Evolutionary conservation across 176 grass and related monocot species (phyloP).

Genomic region (Poa annua): DNA sequence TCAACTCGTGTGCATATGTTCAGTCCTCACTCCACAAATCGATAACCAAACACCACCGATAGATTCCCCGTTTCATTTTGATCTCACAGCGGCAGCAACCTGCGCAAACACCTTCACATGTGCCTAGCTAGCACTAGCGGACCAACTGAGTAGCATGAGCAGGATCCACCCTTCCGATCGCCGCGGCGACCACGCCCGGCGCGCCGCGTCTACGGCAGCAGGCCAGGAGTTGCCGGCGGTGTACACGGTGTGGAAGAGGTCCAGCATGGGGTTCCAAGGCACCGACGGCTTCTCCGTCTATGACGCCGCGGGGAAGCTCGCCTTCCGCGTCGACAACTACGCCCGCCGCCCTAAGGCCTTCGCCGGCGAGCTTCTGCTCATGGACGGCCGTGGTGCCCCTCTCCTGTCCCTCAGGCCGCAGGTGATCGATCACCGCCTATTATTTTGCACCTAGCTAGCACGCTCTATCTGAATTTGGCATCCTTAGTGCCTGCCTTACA

Average conservation of each 20-base stretch:
- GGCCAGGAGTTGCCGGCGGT: conserved; percentile 25
- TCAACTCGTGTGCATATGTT: neutral
- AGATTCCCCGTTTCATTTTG: neutral
- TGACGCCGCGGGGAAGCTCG: conserved; percentile 60
- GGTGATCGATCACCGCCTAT: conserved; percentile 34
- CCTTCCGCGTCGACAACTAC: conserved; percentile 92
- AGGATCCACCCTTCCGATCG: conserved; percentile 56
- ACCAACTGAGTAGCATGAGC: conserved; percentile 35
- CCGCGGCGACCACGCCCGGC: neutral
- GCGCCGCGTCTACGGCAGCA: neutral
- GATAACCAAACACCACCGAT: neutral
- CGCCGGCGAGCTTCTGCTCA: conserved; percentile 77
- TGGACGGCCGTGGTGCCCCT: conserved; percentile 64
- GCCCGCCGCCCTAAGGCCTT: conserved; percentile 62
- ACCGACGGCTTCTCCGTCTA: conserved; percentile 93
- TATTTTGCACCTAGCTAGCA: neutral
- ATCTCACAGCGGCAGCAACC: neutral
- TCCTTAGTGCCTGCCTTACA: no score
- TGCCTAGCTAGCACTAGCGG: neutral
- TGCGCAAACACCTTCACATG: neutral
- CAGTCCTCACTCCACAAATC: neutral
- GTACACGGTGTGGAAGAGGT: conserved; percentile 98
- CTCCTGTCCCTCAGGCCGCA: conserved; percentile 69
- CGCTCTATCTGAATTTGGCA: neutral
- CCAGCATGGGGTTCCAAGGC: conserved; percentile 93